Evolutionary conservation across 257 asterid genomes (phyloP), one percentile per base, ranked within the genome.

Genomic region (Datura wrightii): DNA sequence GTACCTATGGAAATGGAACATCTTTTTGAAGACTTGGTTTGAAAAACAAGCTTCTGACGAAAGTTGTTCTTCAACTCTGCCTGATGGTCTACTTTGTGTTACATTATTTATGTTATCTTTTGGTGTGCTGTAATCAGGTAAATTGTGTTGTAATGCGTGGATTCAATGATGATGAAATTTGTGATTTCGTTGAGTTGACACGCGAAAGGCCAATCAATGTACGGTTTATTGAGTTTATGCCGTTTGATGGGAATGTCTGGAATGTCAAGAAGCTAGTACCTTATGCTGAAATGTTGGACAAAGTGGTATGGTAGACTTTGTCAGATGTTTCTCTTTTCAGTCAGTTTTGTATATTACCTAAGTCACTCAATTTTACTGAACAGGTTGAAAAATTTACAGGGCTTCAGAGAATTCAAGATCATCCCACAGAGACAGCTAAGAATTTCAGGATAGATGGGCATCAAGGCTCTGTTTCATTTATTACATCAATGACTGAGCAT

Each of bases 111-210:
- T 76, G 65, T 36, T 42, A 10, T 79, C 34, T 79, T 55, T 55
- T 85, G 85, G 52, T 88, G 37, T 89, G 83, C 54, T 86, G 56
- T 72, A 50, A 80, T 79, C 94, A 97, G 99, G 95, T 97, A 85
- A 97, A 97, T 85, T 97, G 98, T 87, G 99, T 97, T 69, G 90
- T 97, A 48, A 97, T 97, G 98, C 98, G 96, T n/a, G 99, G 99
- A 85, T 93, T 94, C 97, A 97, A 97, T 87, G 98, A 97, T 59
- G 99, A 97, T 74, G 98, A 95, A 87, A 94, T 97, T 24, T 93
- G 95, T 83, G 97, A 94, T 91, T 97, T 97, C 83, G 96, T 97
- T 53, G 97, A 93, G 89, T 85, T 97, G 93, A 97, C 98, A 18
- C 97, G 97, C 15, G 97, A 94, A 83, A 97, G 90, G 89, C 98